These are phyloP conservation scores for Didymellaceae sp. DNA, from an alignment of 2,329 filamentous ascomycete genomes.

Conservation along the genomic window DNA sequence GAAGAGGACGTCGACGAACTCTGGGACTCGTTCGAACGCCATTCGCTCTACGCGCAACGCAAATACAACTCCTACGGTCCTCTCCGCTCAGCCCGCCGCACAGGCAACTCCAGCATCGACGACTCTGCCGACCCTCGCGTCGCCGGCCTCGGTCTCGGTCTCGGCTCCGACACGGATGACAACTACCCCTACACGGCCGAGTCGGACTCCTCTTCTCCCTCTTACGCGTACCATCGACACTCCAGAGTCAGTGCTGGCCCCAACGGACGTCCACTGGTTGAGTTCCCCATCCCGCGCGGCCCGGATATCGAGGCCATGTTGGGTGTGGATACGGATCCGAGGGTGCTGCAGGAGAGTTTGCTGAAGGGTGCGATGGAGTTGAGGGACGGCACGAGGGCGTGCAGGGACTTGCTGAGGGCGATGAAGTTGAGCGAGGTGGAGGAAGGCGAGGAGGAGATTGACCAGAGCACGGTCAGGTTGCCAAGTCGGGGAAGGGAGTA, in stretches of 20 bases:
- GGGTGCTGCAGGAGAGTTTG: slow-evolving; percentile 33
- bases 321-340: slow-evolving; percentile 26
- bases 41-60: slow-evolving; percentile 21
- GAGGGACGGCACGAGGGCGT: slow-evolving; percentile 38
- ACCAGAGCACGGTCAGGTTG: slow-evolving; percentile 20
- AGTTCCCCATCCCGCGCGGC: slow-evolving; percentile 42
- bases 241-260: slow-evolving; percentile 38
- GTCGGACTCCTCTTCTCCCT: slow-evolving; percentile 21
- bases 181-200: slow-evolving; percentile 27
- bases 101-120: slow-evolving; percentile 24
- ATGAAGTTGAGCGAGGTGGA: slow-evolving; percentile 39
- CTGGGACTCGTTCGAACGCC: slow-evolving; percentile 42
- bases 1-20: slow-evolving; percentile 47
- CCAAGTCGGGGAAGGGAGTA: slow-evolving; percentile 9
- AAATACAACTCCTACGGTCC: slow-evolving; percentile 22
- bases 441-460: slow-evolving; percentile 17
- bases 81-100: slow-evolving; percentile 24
- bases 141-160: slow-evolving; percentile 17
- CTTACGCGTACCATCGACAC: slow-evolving; percentile 21
- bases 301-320: slow-evolving; percentile 38
- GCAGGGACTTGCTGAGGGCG: slow-evolving; percentile 39
- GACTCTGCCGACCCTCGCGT: slow-evolving; percentile 12
- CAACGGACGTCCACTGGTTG: slow-evolving; percentile 42
- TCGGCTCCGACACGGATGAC: slow-evolving; percentile 31
- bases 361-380: slow-evolving; percentile 42